Conservation (phyloP, 1,139 yeast species). For the Meyerozyma athensensis region DNA sequence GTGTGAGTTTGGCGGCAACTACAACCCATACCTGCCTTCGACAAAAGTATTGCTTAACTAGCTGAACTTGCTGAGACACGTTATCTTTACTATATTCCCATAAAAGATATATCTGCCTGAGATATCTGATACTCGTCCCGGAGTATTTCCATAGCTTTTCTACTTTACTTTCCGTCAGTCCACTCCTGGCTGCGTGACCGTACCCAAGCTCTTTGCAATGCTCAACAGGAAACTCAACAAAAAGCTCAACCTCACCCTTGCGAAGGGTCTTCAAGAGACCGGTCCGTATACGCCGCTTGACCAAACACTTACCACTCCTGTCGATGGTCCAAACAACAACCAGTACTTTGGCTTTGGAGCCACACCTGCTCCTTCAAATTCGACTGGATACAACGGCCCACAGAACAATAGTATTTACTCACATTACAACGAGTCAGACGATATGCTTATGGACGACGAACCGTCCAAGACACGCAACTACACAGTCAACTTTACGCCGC, state of each 20-base stretch:
- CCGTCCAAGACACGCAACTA: slow-evolving; percentile 23
- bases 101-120: too few relatives aligned
- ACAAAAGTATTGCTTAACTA: too few relatives aligned
- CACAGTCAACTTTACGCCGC: slow-evolving; percentile 31
- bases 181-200: too few relatives aligned
- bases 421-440: slow-evolving; percentile 39
- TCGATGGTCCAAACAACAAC: slow-evolving; percentile 23
- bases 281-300: slow-evolving; percentile 46
- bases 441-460: slow-evolving; percentile 38
- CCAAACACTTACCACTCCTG: slow-evolving; percentile 41
- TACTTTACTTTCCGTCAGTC: too few relatives aligned
- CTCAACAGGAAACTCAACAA: slow-evolving; percentile 14
- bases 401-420: slow-evolving; percentile 17
- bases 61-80: too few relatives aligned
- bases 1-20: too few relatives aligned
- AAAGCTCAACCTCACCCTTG: slow-evolving; percentile 24
- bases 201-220: too few relatives aligned
- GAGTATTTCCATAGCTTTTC: too few relatives aligned
- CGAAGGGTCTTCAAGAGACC: slow-evolving; percentile 11
- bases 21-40: too few relatives aligned
- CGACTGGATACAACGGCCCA: not conserved
- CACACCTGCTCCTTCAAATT: slow-evolving; percentile 2
- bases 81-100: too few relatives aligned
- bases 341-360: slow-evolving; percentile 4
- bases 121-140: too few relatives aligned